Evolutionary conservation across 2,329 filamentous ascomycete species (phyloP).

Genomic region (Aspergillus ochraceoroseus): DNA sequence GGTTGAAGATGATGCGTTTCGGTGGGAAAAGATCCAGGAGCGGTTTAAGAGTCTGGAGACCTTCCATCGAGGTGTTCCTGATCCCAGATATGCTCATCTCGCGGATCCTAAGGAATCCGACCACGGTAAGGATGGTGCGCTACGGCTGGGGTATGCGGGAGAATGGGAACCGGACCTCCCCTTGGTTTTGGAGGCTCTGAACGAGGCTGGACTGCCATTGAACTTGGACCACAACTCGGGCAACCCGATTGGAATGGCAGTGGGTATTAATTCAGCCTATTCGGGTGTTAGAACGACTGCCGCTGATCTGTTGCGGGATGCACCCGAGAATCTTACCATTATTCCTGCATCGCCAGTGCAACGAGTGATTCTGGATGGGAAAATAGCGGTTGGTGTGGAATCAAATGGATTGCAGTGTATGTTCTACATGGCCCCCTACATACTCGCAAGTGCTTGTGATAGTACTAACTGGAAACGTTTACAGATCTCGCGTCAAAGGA

Average conservation of each 20-base stretch:
- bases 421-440: too few species aligned
- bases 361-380: slow-evolving; percentile 46
- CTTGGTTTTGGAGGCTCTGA: slow-evolving; percentile 46
- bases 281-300: slow-evolving; percentile 51
- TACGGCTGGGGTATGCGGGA: slow-evolving; percentile 48
- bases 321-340: slow-evolving; percentile 52
- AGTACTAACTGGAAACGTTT: not conserved
- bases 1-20: slow-evolving; percentile 53
- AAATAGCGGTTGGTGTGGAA: slow-evolving; percentile 46
- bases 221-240: slow-evolving; percentile 57
- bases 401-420: slow-evolving; percentile 40
- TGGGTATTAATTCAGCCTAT: slow-evolving; percentile 49
- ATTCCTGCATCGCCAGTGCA: slow-evolving; percentile 48
- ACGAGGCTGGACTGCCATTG: slow-evolving; percentile 46
- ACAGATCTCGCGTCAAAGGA: slow-evolving; percentile 36
- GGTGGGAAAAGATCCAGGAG: slow-evolving; percentile 51
- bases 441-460: not conserved
- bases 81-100: slow-evolving; percentile 44
- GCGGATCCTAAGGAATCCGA: slow-evolving; percentile 42
- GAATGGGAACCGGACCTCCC: slow-evolving; percentile 50
- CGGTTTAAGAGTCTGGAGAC: slow-evolving; percentile 53
- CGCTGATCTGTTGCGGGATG: slow-evolving; percentile 45
- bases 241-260: slow-evolving; percentile 53
- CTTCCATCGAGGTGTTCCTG: slow-evolving; percentile 45
- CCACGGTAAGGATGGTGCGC: slow-evolving; percentile 49